Conservation (phyloP, 1,284 basidiomycete species). For the Apiotrichum brassicae region DNA sequence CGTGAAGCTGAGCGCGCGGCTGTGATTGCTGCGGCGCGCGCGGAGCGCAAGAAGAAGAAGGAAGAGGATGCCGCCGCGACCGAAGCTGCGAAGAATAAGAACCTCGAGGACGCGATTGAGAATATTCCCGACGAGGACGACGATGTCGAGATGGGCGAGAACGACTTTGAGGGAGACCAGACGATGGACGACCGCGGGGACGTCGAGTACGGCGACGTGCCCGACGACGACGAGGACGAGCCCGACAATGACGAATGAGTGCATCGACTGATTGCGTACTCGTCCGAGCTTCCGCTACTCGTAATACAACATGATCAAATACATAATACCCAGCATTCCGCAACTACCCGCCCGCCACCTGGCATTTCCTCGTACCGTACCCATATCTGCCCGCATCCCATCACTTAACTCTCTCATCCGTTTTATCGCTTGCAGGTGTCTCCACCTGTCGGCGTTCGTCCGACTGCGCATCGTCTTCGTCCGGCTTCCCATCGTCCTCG, state of each 20-base stretch:
- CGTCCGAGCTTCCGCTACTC: too few relatives aligned
- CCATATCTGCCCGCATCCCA: too few relatives aligned
- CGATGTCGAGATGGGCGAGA: constrained; percentile 16
- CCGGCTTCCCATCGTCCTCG: neutral
- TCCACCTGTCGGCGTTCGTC: neutral
- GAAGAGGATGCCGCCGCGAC: constrained; percentile 15
- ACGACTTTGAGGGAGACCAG: constrained; percentile 23
- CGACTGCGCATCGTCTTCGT: neutral
- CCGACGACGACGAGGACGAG: constrained; percentile 33
- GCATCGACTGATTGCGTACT: too few relatives aligned
- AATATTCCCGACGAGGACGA: constrained; percentile 17
- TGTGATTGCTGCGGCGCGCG: constrained; percentile 20
- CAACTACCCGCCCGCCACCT: neutral
- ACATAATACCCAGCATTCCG: constrained; percentile 2
- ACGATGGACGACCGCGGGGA: constrained; percentile 30
- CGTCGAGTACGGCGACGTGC: constrained; percentile 36
- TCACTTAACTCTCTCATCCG: too few relatives aligned
- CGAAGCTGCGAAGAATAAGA: constrained; percentile 23
- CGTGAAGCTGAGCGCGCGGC: constrained; percentile 29
- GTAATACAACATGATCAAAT: constrained; percentile 1
- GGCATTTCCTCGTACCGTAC: too few relatives aligned
- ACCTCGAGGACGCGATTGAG: constrained; percentile 14
- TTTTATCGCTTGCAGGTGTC: too few relatives aligned
- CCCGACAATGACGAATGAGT: constrained; percentile 27
- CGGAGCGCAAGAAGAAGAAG: constrained; percentile 21